Evolutionary conservation across 2,329 filamentous ascomycete species (phyloP).

Genomic region (Trichoderma lentiforme): DNA sequence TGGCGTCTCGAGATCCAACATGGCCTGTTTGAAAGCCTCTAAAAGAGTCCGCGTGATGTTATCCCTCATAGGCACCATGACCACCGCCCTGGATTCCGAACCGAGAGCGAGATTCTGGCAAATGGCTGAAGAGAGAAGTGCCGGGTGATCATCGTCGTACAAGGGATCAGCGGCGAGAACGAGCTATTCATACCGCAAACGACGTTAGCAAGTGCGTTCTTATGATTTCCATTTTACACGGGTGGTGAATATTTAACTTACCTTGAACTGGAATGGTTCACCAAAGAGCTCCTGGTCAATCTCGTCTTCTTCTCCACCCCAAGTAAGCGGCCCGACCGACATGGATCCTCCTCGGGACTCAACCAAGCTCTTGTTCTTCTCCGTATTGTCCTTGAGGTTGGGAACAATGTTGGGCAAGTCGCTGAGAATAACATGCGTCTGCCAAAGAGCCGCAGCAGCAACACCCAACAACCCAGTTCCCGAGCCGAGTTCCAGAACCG

Average conservation of each 20-base stretch:
- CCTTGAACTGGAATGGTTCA: slow-evolving; percentile 50
- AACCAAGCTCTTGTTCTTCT: slow-evolving; percentile 59
- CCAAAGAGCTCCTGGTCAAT: slow-evolving; percentile 45
- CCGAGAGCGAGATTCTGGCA: slow-evolving; percentile 60
- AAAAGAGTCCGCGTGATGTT: slow-evolving; percentile 62
- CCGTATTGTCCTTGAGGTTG: slow-evolving; percentile 74
- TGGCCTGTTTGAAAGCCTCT: slow-evolving; percentile 56
- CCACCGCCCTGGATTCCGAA: slow-evolving; percentile 60
- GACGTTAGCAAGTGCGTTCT: not conserved
- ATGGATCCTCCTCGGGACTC: slow-evolving; percentile 53
- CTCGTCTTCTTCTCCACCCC: slow-evolving; percentile 55
- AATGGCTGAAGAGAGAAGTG: slow-evolving; percentile 69
- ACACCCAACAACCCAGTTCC: slow-evolving; percentile 90
- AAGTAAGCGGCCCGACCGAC: slow-evolving; percentile 67
- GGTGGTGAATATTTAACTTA: slow-evolving; percentile 23
- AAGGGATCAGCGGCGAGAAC: slow-evolving; percentile 83
- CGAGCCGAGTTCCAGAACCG: slow-evolving; percentile 75
- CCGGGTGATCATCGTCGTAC: slow-evolving; percentile 81
- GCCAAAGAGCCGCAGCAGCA: slow-evolving; percentile 72
- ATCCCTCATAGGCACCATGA: slow-evolving; percentile 79
- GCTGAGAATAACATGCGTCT: slow-evolving; percentile 66
- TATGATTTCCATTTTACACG: accelerated
- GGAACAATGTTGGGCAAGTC: slow-evolving; percentile 81
- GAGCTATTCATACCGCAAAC: slow-evolving; percentile 43
- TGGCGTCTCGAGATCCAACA: slow-evolving; percentile 50